These are phyloP conservation scores for Leishmania turanica DNA, from an alignment of 208 protist genomes.

Conservation along the genomic window DNA sequence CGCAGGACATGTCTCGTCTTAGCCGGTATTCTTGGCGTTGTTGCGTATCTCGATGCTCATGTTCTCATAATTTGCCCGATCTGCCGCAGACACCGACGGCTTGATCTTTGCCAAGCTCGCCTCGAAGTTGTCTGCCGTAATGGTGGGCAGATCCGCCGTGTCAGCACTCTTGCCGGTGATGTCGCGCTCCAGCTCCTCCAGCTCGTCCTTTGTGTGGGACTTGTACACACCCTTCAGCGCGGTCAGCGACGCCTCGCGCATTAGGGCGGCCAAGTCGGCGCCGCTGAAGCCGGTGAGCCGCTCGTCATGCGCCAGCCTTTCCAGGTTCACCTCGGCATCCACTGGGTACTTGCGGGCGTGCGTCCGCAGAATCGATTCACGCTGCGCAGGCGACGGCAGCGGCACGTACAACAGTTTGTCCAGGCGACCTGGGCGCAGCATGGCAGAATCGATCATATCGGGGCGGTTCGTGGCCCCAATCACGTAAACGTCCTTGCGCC, in stretches of 20 bases:
- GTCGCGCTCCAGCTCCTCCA: constrained; percentile 82
- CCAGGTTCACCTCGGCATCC: constrained; percentile 73
- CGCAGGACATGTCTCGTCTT: not conserved
- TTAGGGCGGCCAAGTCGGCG: constrained; percentile 93
- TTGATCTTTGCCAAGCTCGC: constrained; percentile 64
- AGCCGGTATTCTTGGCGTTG: constrained; percentile 34
- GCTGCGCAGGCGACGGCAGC: constrained; percentile 88
- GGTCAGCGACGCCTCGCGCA: constrained; percentile 92
- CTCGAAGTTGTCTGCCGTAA: constrained; percentile 70
- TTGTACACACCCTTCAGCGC: constrained; percentile 86
- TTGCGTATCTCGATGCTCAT: constrained; percentile 46
- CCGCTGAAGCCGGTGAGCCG: constrained; percentile 94
- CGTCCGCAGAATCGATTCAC: constrained; percentile 90
- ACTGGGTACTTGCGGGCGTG: constrained; percentile 92
- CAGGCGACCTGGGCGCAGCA: constrained; percentile 97
- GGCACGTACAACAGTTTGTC: constrained; percentile 98
- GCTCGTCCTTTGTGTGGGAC: constrained; percentile 49
- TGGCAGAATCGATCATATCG: constrained; percentile 98
- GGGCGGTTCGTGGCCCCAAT: constrained; percentile 99
- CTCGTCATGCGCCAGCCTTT: constrained; percentile 65
- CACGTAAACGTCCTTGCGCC: constrained; percentile 95
- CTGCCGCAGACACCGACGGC: constrained; percentile 79
- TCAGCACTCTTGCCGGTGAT: constrained; percentile 45
- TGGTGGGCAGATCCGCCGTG: constrained; percentile 56
- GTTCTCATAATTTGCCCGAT: constrained; percentile 75